Evolutionary conservation across 192 early-diverging fungal species (phyloP), one percentile per base, ranked within the genome.

Genomic region (Rhizophagus sp.): DNA sequence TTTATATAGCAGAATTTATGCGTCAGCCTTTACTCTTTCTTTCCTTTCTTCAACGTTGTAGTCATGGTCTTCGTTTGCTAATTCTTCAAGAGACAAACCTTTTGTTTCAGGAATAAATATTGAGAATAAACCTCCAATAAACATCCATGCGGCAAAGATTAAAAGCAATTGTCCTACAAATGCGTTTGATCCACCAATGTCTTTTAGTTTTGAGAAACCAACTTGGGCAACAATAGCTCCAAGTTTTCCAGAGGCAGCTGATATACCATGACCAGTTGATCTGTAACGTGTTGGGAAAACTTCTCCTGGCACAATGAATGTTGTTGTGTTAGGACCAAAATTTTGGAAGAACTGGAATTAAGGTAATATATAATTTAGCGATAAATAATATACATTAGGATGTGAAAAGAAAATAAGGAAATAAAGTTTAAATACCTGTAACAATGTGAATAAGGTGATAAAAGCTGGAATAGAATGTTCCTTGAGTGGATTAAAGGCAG

Each of bases 321-420:
- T 96, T 8, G 97, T 99, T 33, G 90, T 80, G 84, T 99, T 99
- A 67, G 97, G 97, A 8, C 97, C 97, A 88, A 96, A 97, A 90
- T 98, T 96, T 89, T 94, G 94, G 89, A 97, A 95, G 81, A 95
- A 87, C 78, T 79, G 68, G 1, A 47, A 47, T 47, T 47, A 79
- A 34, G 72, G 10, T 25, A 41, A 10, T n/a, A 79, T n/a, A 71
- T 22, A 72, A 94, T 86, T 47, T 47, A 47, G 44, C 11, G 11
- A 47, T 47, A 12, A 12, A 47, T 47, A 1, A 47, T 47, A 12
- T 12, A 47, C 0, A 47, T 47, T 12, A 36, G 3, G 34, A 12
- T 47, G 44, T 12, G 11, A 2, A 12, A 44, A 44, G 41, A 10
- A n/a, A 44, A 44, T 9, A 9, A 10, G 10, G 7, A 10, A 44